Evolutionary conservation across 2,329 filamentous ascomycete genomes (phyloP).

Genomic region (Boeremia lycopersici): DNA sequence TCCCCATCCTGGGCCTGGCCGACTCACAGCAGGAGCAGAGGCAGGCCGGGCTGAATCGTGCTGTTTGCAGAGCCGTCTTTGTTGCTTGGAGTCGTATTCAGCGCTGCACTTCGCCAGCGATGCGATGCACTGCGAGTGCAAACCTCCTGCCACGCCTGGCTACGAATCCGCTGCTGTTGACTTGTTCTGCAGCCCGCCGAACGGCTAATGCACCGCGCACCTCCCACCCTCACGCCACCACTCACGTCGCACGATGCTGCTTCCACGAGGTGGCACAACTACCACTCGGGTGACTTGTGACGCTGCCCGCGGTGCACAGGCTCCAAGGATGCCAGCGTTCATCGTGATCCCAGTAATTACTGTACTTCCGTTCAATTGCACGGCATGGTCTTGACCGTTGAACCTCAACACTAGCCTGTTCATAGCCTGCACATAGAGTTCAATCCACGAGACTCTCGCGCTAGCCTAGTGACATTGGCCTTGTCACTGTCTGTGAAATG

Average conservation of each 20-base stretch:
- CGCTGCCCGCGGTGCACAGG: conserved; percentile 2
- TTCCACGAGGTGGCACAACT: conserved; percentile 12
- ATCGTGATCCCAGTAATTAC: neutral
- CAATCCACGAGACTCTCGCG: neutral
- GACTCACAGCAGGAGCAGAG: neutral
- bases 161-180: conserved; percentile 13
- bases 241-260: conserved; percentile 10
- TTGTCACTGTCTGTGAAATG: neutral
- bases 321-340: neutral
- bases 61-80: neutral
- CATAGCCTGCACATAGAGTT: conserved; percentile 1
- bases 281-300: neutral
- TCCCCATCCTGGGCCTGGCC: neutral
- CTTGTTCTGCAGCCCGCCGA: conserved; percentile 15
- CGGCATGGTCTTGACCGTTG: neutral
- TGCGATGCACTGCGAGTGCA: conserved; percentile 4
- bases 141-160: conserved; percentile 1
- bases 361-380: neutral
- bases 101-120: neutral
- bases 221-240: conserved; percentile 14
- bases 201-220: conserved; percentile 18
- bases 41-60: neutral
- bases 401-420: neutral
- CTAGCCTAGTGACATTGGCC: neutral
- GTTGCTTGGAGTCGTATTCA: neutral